Base-by-base conservation (phyloP, 2,329 filamentous ascomycete species). In the Sporothrix schenckii region DNA sequence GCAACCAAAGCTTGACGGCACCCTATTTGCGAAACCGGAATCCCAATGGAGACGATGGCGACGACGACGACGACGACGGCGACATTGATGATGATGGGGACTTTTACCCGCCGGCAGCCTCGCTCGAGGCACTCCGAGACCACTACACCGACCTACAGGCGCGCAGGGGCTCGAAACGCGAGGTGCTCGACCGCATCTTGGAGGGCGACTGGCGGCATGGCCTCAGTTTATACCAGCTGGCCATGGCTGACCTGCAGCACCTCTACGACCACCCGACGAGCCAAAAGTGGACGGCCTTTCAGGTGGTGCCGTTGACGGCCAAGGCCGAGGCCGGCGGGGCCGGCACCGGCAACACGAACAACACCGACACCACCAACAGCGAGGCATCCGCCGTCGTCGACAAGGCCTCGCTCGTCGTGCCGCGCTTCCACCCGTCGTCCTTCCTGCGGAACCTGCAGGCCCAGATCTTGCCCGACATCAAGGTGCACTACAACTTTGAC, bases 401-500 rank as follows among this genome's bases (percentile, higher is more conserved):
- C 75, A 79, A 80, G 63, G 78, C 81, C 73, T 82, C 83, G 7
- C 78, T 88, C 44, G 76, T 78, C 3, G 81, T 90, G 65, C 92
- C 92, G 13, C 88, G 90, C 19, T 92, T 95, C 76, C 92, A 96
- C 76, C 91, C 92, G 0, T 88, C 91, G 4, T 92, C 90, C 0
- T 97, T 97, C 78, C 83, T 96, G 50, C 87, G 88, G 73, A 91
- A 90, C 74, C 86, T 97, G 2, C 91, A 94, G 74, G 83, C 84
- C 53, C 89, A 94, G 76, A 86, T 93, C 21, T 83, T 92, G 1
- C 91, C 92, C 0, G 86, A 95, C 71, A 87, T 94, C 75, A 96
- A 95, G 79, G 91, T 91, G 5, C 92, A 96, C 79, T 95, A 92
- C 78, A 90, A 92, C 75, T 87, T 95, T 72, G 89, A 91, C 74